Evolutionary conservation across 805 yeast genomes (phyloP), one percentile per base, ranked within the genome.

Genomic region (Lachancea nothofagi): DNA sequence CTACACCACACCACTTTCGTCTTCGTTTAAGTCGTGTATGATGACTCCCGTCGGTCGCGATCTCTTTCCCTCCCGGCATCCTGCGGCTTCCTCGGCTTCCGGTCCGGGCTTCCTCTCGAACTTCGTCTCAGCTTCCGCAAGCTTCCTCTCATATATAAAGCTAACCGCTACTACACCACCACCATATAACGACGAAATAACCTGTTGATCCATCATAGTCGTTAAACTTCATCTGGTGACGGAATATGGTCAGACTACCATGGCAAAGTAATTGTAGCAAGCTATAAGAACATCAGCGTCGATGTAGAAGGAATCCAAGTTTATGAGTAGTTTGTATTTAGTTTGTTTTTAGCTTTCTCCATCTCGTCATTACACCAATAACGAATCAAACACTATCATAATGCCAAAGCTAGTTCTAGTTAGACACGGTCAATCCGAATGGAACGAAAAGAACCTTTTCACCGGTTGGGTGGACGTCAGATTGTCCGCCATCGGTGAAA

Each of bases 361-460:
- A 8, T 23, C 7, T 8, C 7, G 26, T 19, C 13, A 19, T 19
- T 28, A 28, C 31, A 14, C 15, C 17, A n/a, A 19, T 28, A 28
- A n/a, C 18, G 10, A 28, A 28, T 28, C n/a, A n/a, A n/a, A n/a
- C n/a, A n/a, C n/a, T n/a, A 19, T 27, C 28, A 39, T 17, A 61
- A 67, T 68, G 72, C 71, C 72, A 60, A 87, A 84, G 70, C 76
- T 89, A 69, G 80, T 89, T 64, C 76, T 89, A 65, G 88, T 90
- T 55, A 89, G 97, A 77, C 97, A 89, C 89, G 97, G 97, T 61
- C 96, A 90, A 77, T 85, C 95, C 72, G 97, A 86, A 69, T 89
- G 97, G 97, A 89, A 89, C 71, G 95, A 87, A 70, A 86, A 87
- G 76, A 90, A 89, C 78, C 76, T 89, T 55, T 89, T 89, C 83